Conservation (phyloP, 306 rosid species). For the Cicer arietinum region DNA sequence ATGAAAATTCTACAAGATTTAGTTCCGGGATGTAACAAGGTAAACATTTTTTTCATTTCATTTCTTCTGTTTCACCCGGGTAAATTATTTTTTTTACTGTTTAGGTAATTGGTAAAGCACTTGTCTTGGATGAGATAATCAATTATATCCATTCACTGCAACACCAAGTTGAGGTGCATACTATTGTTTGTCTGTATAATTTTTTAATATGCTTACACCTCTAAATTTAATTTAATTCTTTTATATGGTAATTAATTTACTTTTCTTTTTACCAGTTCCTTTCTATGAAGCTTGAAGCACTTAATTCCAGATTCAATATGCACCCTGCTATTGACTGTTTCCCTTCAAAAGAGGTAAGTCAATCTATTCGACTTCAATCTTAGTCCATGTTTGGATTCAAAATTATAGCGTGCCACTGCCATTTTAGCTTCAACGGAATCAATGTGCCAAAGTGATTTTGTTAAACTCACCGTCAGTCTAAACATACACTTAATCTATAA, state of each 20-base stretch:
- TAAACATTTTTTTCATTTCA: constrained; percentile 5
- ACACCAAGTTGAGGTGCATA: constrained; percentile 80
- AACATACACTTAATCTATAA: background rate
- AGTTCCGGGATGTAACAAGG: constrained; percentile 98
- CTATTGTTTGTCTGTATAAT: background rate
- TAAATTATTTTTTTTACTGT: background rate
- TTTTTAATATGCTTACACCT: background rate
- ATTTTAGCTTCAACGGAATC: no score
- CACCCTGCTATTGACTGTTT: constrained; percentile 58
- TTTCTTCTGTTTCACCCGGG: no score
- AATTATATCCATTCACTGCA: constrained; percentile 93
- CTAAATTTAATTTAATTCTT: constrained; percentile 27
- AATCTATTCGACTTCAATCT: constrained; percentile 2
- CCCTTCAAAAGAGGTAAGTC: constrained; percentile 80
- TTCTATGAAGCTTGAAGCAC: constrained; percentile 91
- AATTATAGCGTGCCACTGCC: no score
- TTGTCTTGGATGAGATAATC: constrained; percentile 91
- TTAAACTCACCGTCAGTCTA: no score
- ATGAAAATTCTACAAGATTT: constrained; percentile 92
- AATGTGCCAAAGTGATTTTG: no score
- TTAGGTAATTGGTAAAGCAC: constrained; percentile 93
- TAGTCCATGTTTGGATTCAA: background rate
- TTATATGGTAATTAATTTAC: constrained; percentile 35
- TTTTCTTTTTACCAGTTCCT: constrained; percentile 62
- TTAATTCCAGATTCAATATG: constrained; percentile 73